Evolutionary conservation across 352 stramenopile species (phyloP).

Genomic region (Blastocystis sp.): DNA sequence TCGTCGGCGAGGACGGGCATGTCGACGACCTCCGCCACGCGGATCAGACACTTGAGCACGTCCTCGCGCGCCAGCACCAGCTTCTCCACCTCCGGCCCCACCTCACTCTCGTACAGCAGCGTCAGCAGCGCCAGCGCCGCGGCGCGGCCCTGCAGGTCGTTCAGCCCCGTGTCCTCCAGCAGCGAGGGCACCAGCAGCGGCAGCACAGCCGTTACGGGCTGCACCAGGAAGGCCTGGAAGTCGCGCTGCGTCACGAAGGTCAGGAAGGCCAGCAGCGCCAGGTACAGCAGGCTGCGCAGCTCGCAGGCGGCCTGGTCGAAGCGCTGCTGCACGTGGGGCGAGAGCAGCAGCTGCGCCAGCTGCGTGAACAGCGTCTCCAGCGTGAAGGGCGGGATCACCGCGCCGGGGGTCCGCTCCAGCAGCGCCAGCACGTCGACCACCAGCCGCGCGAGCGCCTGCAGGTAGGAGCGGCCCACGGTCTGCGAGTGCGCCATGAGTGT

Average conservation of each 20-base stretch:
- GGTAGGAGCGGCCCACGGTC: constrained; percentile 18
- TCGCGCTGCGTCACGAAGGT: background rate
- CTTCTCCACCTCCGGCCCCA: background rate
- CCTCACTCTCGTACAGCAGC: constrained; percentile 9
- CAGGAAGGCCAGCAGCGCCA: constrained; percentile 31
- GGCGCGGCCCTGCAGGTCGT: constrained; percentile 8
- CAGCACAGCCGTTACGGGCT: background rate
- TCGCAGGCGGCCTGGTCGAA: background rate
- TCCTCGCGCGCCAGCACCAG: constrained; percentile 8
- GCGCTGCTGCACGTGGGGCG: constrained; percentile 29
- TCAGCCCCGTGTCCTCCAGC: constrained; percentile 5
- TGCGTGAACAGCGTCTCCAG: constrained; percentile 43
- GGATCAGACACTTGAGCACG: constrained; percentile 2
- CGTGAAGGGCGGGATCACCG: background rate
- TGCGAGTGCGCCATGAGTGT: background rate
- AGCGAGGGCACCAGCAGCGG: constrained; percentile 20
- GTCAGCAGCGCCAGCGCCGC: constrained; percentile 6
- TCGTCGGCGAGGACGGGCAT: background rate
- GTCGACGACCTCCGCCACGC: constrained; percentile 3
- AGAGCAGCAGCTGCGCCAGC: constrained; percentile 10
- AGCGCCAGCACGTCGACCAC: constrained; percentile 21
- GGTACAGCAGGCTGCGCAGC: constrained; percentile 13
- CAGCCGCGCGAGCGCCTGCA: background rate
- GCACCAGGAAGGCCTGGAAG: background rate
- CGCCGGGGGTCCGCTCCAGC: background rate